Evolutionary conservation across 83 land plant genomes (phyloP), one percentile per base, ranked within the genome.

Genomic region (Picea engelmannii): DNA sequence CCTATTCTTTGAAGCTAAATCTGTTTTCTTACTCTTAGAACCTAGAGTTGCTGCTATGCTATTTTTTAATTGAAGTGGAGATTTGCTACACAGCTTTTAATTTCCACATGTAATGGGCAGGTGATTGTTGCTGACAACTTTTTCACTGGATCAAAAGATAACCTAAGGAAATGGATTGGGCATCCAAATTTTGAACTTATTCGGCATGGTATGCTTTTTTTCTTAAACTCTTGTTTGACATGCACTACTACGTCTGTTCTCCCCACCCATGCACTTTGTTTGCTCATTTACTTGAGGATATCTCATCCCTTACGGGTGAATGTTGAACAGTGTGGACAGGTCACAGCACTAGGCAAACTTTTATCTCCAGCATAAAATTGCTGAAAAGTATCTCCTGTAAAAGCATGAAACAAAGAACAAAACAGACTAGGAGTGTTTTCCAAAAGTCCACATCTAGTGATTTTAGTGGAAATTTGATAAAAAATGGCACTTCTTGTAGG

Each of bases 121-220:
- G 98, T 97, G 17, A 94, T 96, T 85, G 99, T 97, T 79, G 99
- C 87, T 78, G 99, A 97, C 79, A 97, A 97, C 81, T 97, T 89
- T 81, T 97, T 97, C 88, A 93, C 99, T 64, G 99, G 99, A 23
- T 90, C 97, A 81, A 97, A 96, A 82, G 97, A 97, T 87, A 97
- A 97, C 80, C 84, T 97, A 6, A 87, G 81, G 35, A 90, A 88
- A 76, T 97, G 99, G 99, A 97, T 97, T 80, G 99, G 98, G 62
- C 99, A 97, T 81, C 98, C 98, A 16, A 89, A 95, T 88, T 97
- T 97, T 88, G 99, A 97, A 87, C 97, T 97, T 44, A 92, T 97
- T 61, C 95, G 99, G 24, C 99, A 97, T 91, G 99, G 99, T 97
- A 92, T 31, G 12, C 67, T 12, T 58, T 61, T 59, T 66, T 40